phyloP scores from a whole-genome alignment of 2,329 filamentous ascomycete genomes.

The Colletotrichum limetticola region DNA sequence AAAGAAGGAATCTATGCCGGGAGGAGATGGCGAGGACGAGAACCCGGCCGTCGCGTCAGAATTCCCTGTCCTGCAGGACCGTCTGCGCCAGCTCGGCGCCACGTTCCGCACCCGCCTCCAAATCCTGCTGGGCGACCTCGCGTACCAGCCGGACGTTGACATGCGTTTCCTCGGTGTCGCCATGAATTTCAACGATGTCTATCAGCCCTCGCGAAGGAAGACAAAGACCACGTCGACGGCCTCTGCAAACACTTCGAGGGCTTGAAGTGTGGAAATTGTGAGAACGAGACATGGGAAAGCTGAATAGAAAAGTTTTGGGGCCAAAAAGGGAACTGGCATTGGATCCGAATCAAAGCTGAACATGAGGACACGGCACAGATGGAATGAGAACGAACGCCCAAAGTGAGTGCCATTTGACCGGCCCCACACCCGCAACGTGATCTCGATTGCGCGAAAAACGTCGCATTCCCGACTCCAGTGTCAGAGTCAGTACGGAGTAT shows the following conservation, averaged over 20 bases:
- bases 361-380: neutral
- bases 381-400: neutral
- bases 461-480: neutral
- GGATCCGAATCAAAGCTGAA: neutral
- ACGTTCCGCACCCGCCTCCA: slow-evolving; percentile 84
- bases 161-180: slow-evolving; percentile 95
- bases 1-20: slow-evolving; percentile 28
- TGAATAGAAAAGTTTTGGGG: neutral
- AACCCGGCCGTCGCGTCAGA: slow-evolving; percentile 61
- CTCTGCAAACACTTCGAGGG: slow-evolving; percentile 28
- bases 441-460: neutral
- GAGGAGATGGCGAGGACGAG: slow-evolving; percentile 38
- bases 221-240: slow-evolving; percentile 49
- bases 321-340: neutral
- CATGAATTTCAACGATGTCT: slow-evolving; percentile 99
- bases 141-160: slow-evolving; percentile 93
- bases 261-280: neutral
- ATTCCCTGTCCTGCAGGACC: slow-evolving; percentile 79
- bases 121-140: slow-evolving; percentile 86
- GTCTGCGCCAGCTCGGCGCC: slow-evolving; percentile 76
- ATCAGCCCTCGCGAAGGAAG: slow-evolving; percentile 79
- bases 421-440: neutral
- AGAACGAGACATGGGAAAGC: neutral
- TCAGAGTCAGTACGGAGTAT: neutral
- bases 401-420: neutral